A percentile compares a stretch with the other conserved stretches of the same genome.
Evolutionary conservation across 2,329 filamentous ascomycete genomes (phyloP).

Genomic region (Ophiobolus disseminans): DNA sequence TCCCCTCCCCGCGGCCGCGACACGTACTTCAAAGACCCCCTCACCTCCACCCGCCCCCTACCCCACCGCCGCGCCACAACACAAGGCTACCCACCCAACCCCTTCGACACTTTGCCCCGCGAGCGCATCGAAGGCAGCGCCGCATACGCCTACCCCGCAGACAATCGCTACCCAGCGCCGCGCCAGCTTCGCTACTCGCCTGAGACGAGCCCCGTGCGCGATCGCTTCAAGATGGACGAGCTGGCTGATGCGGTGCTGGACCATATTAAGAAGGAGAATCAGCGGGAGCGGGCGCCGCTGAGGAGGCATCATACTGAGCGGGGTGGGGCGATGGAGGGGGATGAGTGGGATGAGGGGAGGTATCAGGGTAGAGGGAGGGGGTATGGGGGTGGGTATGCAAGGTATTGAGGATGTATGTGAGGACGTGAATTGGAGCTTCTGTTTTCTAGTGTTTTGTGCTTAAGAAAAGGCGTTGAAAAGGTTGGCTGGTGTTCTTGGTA

Average conservation of each 20-base stretch:
- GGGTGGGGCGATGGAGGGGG: not conserved
- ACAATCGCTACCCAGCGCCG: not conserved
- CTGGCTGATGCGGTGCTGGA: not conserved
- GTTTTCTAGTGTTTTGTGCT: not conserved
- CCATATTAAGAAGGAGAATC: not conserved
- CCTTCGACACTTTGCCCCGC: too few relatives aligned
- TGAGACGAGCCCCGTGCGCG: not conserved
- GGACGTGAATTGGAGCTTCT: too few relatives aligned
- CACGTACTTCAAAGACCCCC: not conserved
- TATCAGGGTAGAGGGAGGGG: not conserved
- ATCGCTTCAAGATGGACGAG: not conserved
- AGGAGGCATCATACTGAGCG: not conserved
- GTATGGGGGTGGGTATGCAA: not conserved
- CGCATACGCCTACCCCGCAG: not conserved
- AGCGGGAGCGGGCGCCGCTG: not conserved
- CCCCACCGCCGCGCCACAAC: not conserved
- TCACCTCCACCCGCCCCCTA: not conserved
- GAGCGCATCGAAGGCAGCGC: not conserved
- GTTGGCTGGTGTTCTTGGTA: too few relatives aligned
- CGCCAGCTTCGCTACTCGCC: not conserved
- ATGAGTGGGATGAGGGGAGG: not conserved
- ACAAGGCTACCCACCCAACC: not conserved
- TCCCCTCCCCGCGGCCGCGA: not conserved
- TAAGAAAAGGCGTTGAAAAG: too few relatives aligned
- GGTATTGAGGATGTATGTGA: too few relatives aligned